Base-by-base conservation (phyloP, 1,284 basidiomycete species). In the Moniliella sp. region DNA sequence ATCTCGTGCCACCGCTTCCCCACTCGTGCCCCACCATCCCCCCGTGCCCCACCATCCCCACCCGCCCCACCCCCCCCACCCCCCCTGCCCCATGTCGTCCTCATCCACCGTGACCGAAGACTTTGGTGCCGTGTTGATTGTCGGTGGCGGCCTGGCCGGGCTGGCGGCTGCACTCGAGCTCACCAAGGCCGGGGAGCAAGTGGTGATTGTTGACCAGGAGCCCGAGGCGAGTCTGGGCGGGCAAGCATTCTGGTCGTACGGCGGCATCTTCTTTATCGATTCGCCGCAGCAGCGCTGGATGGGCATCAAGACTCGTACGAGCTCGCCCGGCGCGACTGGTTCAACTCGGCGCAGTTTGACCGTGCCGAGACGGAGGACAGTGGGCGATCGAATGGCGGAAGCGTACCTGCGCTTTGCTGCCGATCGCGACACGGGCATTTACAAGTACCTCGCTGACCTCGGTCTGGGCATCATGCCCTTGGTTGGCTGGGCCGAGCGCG, bases 251-350 rank as follows among this genome's bases (percentile, higher is more conserved):
- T 36, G 38, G 38, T 40, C 38, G 11, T 30, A 36, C 23, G 38
- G 38, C n/a, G 38, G 38, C 25, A 28, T 40, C 19, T 40, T 40
- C 31, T 33, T 40, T 30, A 27, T 40, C 31, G 30, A 40, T 33
- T 16, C 34, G 12, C 25, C 30, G 18, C 26, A 40, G 29, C 38
- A 40, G 27, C 34, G 38, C 13, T 27, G 38, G 5, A 15, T 35
- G n/a, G 38, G 38, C 15, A 33, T 40, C 21, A 33, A 15, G 38
- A 40, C 27, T 33, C 34, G 12, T 27, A 32, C 10, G 35, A 36
- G 21, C 26, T 40, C 15, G 38, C 38, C 9, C n/a, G 26, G 18
- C 34, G 34, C 12, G 38, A 40, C 18, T 40, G 38, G 38, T 32
- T 37, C 27, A 35, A 30, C 30, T 30, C 27, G 5, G 38, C 38